Conservation (phyloP, 2,329 filamentous ascomycete genomes). For the Botrytis deweyae region DNA sequence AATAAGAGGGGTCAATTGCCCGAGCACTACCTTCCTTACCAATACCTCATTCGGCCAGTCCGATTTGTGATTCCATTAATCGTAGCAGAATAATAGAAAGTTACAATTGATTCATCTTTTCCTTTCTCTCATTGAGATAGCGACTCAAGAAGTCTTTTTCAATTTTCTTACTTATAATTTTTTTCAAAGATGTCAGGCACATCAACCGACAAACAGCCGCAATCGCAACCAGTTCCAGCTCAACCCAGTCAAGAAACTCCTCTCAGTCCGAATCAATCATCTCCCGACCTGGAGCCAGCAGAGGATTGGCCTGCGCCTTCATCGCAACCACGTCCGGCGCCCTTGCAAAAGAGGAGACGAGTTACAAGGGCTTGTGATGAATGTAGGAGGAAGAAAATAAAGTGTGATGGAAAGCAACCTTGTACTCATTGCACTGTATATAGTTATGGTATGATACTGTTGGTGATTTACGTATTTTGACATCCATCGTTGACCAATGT, state of each 20-base stretch:
- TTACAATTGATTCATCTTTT: conserved; percentile 13
- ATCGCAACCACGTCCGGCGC: conserved; percentile 16
- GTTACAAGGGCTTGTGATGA: conserved; percentile 82
- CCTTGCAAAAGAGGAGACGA: conserved; percentile 60
- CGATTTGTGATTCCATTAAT: not conserved
- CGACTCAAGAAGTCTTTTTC: conserved; percentile 13
- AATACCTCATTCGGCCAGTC: conserved; percentile 5
- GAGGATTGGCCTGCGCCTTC: conserved; percentile 15
- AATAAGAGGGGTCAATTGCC: conserved; percentile 19
- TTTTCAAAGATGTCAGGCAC: conserved; percentile 25
- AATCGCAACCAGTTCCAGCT: not conserved
- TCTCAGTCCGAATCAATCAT: conserved; percentile 19
- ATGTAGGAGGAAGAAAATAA: conserved; percentile 83
- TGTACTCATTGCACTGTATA: conserved; percentile 98
- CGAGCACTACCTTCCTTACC: not conserved
- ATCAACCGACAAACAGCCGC: conserved; percentile 25
- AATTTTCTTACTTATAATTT: conserved; percentile 5
- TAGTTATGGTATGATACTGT: conserved; percentile 76
- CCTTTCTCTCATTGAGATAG: not conserved
- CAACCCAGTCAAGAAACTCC: conserved; percentile 17
- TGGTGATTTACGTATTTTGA: not conserved
- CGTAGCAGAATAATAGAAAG: not conserved
- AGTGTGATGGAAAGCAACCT: conserved; percentile 79
- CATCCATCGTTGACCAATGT: conserved; percentile 22
- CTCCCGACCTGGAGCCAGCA: conserved; percentile 15